phyloP scores from a whole-genome alignment of 495 filamentous ascomycete genomes.

The Neurospora sp. region DNA sequence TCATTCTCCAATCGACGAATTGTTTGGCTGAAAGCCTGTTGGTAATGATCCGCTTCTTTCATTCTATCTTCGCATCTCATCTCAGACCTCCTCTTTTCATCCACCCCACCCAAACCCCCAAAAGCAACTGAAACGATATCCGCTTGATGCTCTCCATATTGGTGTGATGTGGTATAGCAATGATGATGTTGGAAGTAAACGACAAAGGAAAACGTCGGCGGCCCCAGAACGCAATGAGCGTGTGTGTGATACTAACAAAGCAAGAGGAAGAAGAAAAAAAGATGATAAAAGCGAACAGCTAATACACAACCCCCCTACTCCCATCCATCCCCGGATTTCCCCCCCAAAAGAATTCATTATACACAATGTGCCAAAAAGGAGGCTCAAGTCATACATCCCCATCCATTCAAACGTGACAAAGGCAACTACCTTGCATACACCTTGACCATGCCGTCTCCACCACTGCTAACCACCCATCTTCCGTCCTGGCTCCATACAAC shows the following conservation, averaged over 20 bases:
- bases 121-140: background rate
- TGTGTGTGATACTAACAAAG: background rate
- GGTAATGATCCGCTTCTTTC: background rate
- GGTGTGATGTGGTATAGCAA: background rate
- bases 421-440: conserved; percentile 57
- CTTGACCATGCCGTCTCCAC: conserved; percentile 95
- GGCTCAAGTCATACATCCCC: background rate
- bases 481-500: conserved; percentile 94
- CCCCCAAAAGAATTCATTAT: background rate
- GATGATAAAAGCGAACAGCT: background rate
- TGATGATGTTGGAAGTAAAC: background rate
- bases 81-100: background rate
- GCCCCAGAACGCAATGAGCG: background rate
- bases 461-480: conserved; percentile 84
- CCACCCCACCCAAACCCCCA: background rate
- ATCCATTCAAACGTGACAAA: background rate
- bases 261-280: background rate
- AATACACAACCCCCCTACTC: background rate
- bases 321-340: background rate
- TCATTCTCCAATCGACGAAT: background rate
- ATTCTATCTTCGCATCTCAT: background rate
- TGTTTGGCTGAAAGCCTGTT: background rate
- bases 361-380: background rate
- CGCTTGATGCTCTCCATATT: background rate
- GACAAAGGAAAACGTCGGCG: background rate